Conservation (phyloP, 2,329 filamentous ascomycete species). For the Rutstroemia sp. region DNA sequence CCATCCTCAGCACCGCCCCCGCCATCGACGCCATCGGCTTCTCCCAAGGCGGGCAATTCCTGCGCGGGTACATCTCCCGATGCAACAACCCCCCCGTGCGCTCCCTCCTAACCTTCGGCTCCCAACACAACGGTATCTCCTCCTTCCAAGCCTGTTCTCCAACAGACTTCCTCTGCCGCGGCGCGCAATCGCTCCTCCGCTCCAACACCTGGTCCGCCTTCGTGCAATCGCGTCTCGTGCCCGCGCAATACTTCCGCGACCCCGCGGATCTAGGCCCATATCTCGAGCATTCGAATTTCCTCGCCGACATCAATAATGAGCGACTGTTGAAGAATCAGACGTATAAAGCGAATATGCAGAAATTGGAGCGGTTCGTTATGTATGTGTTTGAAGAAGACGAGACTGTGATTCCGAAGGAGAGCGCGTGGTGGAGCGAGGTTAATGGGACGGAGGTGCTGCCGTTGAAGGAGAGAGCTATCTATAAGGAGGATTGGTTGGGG, state of each 20-base stretch:
- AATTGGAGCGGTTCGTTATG: conserved; percentile 75
- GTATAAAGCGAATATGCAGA: conserved; percentile 65
- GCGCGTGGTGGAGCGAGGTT: conserved; percentile 83
- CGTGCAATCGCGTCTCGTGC: conserved; percentile 75
- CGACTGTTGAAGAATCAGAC: conserved; percentile 60
- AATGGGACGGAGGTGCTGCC: conserved; percentile 61
- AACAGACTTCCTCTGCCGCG: conserved; percentile 73
- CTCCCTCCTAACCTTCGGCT: conserved; percentile 63
- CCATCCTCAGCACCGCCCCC: conserved; percentile 72
- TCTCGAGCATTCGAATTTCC: conserved; percentile 73
- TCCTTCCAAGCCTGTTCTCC: conserved; percentile 68
- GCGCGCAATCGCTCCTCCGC: conserved; percentile 69
- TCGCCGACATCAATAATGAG: conserved; percentile 97
- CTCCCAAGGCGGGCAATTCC: conserved; percentile 91
- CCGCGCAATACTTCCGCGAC: conserved; percentile 90
- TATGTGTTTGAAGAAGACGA: conserved; percentile 82
- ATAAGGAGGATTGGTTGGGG: conserved; percentile 90
- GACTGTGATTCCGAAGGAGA: conserved; percentile 84
- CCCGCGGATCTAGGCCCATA: conserved; percentile 62
- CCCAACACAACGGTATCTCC: conserved; percentile 74
- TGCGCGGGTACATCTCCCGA: conserved; percentile 83
- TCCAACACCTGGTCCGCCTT: conserved; percentile 73
- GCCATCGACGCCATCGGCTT: conserved; percentile 90
- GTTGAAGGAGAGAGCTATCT: conserved; percentile 63
- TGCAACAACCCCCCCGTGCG: conserved; percentile 59